Percentiles rank a stretch among this genome's conserved stretches.
Evolutionary conservation across 1,284 basidiomycete species (phyloP).

Genomic region (Cryptococcus maquisensis): DNA sequence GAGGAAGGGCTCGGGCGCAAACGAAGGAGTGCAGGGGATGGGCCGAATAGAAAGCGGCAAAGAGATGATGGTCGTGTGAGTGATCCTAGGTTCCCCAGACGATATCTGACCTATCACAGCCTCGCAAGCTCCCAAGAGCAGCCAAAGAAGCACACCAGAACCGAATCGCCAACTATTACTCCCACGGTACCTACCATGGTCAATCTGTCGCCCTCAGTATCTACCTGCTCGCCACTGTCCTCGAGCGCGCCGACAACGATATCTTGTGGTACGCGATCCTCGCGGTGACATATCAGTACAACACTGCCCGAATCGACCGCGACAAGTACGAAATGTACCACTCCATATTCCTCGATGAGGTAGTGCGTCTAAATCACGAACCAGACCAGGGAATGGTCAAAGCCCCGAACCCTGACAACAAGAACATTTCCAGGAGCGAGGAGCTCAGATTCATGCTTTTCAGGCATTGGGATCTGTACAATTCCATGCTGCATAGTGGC

Average conservation of each 20-base stretch:
- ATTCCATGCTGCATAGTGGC: conserved; percentile 94
- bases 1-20: conserved; percentile 48
- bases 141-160: conserved; percentile 62
- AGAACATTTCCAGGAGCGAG: conserved; percentile 70
- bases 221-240: conserved; percentile 80
- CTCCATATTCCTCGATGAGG: conserved; percentile 76
- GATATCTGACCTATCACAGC: conserved; percentile 18
- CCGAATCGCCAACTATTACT: conserved; percentile 75
- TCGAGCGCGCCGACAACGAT: conserved; percentile 90
- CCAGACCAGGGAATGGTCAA: conserved; percentile 24
- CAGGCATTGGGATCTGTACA: conserved; percentile 96
- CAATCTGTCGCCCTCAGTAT: conserved; percentile 86
- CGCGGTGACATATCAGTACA: conserved; percentile 90
- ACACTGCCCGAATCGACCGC: conserved; percentile 78
- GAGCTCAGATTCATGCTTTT: conserved; percentile 92
- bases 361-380: conserved; percentile 74
- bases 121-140: conserved; percentile 61
- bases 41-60: conserved; percentile 23
- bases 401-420: conserved; percentile 60
- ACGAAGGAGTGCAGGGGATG: conserved; percentile 49
- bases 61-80: conserved; percentile 31
- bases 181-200: conserved; percentile 77
- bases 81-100: not conserved
- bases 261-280: conserved; percentile 93
- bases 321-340: conserved; percentile 79